Evolutionary conservation across 306 rosid genomes (phyloP).

Genomic region (Vicia sativa): DNA sequence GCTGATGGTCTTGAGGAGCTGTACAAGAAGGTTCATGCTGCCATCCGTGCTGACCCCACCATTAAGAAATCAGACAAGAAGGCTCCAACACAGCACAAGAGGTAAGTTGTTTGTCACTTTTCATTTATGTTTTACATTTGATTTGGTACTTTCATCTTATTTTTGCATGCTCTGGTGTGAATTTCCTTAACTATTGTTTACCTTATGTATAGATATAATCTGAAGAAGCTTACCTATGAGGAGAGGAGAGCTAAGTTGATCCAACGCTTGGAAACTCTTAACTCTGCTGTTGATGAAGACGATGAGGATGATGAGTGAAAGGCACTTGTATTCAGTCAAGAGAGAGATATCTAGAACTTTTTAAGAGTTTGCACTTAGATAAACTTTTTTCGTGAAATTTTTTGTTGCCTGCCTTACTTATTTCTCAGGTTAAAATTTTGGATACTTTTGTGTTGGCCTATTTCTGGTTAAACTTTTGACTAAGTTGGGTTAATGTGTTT

Average conservation of each 20-base stretch:
- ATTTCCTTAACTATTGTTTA: not conserved
- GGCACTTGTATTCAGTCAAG: not conserved
- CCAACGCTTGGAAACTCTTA: conserved; percentile 60
- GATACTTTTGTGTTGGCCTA: conserved; percentile 1
- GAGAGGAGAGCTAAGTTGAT: conserved; percentile 64
- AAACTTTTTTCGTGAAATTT: conserved; percentile 18
- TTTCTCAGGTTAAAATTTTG: conserved; percentile 27
- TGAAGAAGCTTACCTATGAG: conserved; percentile 76
- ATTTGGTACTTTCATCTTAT: not conserved
- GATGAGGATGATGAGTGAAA: conserved; percentile 58
- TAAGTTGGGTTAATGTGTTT: conserved; percentile 23
- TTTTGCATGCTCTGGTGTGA: not conserved
- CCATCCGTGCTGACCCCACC: conserved; percentile 71
- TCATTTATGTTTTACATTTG: not conserved
- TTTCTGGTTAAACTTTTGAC: conserved; percentile 25
- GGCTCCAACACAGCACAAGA: conserved; percentile 69
- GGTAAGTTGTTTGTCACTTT: conserved; percentile 40
- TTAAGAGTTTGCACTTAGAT: not conserved
- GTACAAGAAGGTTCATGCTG: conserved; percentile 86
- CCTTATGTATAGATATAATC: conserved; percentile 45
- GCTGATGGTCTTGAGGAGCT: conserved; percentile 62
- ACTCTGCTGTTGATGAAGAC: conserved; percentile 49
- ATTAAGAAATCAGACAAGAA: conserved; percentile 56
- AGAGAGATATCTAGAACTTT: conserved; percentile 17
- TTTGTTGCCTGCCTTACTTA: conserved; percentile 19